Conservation (phyloP, 2,329 filamentous ascomycete species). For the Nemania sp. region DNA sequence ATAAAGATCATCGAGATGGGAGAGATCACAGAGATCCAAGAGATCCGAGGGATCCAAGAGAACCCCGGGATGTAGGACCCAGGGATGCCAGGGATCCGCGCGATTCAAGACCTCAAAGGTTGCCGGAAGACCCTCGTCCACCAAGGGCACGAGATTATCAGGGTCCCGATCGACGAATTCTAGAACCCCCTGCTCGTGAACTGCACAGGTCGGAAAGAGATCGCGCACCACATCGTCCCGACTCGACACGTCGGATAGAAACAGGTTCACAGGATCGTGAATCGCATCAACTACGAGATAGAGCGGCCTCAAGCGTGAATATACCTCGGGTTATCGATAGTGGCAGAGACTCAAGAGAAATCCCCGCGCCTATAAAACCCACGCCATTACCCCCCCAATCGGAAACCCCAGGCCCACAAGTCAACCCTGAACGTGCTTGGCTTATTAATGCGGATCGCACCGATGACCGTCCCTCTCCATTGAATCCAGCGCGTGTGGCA, state of each 20-base stretch:
- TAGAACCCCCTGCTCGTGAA: constrained; percentile 45
- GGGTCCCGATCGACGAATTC: constrained; percentile 47
- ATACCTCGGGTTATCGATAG: constrained; percentile 36
- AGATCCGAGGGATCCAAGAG: constrained; percentile 45
- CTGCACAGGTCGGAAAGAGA: constrained; percentile 47
- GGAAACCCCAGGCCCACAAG: constrained; percentile 49
- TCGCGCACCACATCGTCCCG: constrained; percentile 39
- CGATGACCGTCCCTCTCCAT: constrained; percentile 45
- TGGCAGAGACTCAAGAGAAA: constrained; percentile 35
- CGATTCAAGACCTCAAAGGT: constrained; percentile 44
- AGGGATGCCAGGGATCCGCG: constrained; percentile 43
- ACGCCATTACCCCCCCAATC: constrained; percentile 38
- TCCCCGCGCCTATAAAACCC: constrained; percentile 36
- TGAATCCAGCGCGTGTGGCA: constrained; percentile 56
- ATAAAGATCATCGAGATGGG: constrained; percentile 42
- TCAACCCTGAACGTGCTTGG: constrained; percentile 61
- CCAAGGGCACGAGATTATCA: constrained; percentile 49
- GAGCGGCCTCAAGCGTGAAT: constrained; percentile 34
- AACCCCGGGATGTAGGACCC: constrained; percentile 43
- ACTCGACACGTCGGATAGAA: constrained; percentile 38
- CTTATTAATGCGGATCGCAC: constrained; percentile 47
- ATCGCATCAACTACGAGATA: constrained; percentile 40
- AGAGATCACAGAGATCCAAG: constrained; percentile 34
- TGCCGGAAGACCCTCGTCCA: constrained; percentile 48
- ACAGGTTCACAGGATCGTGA: constrained; percentile 47